Evolutionary conservation across 768 basidiomycete genomes (phyloP).

Genomic region (Russula foetens): DNA sequence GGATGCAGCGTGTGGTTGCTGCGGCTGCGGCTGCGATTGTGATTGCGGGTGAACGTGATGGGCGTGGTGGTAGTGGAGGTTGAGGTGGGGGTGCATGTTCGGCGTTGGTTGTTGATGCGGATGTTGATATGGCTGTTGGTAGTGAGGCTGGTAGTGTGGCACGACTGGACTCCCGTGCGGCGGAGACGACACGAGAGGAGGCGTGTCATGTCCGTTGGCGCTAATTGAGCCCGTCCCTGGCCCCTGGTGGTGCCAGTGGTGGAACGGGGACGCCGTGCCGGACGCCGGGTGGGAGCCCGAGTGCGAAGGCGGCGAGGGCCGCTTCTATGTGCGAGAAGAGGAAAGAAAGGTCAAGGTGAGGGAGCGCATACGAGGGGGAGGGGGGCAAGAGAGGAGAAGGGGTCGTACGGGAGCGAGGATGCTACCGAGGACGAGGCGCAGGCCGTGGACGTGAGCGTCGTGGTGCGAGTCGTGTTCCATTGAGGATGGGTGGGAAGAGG

Average conservation of each 20-base stretch:
- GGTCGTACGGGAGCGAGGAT: constrained; percentile 48
- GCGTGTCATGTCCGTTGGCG: constrained; percentile 2
- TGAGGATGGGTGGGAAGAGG: not conserved
- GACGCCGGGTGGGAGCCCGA: constrained; percentile 39
- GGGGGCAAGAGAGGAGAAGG: constrained; percentile 10
- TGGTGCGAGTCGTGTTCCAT: constrained; percentile 24
- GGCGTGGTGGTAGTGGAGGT: not conserved
- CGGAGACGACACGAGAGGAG: constrained; percentile 14
- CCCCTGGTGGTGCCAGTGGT: constrained; percentile 27
- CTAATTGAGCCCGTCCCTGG: not conserved
- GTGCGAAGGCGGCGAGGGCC: constrained; percentile 31
- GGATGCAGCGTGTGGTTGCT: constrained; percentile 18
- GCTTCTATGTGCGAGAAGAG: constrained; percentile 34
- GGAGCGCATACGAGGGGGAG: constrained; percentile 6
- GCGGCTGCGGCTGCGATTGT: constrained; percentile 11
- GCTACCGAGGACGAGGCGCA: constrained; percentile 51
- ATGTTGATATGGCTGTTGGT: not conserved
- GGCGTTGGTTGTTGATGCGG: constrained; percentile 9
- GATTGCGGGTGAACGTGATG: constrained; percentile 15
- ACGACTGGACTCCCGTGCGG: constrained; percentile 22
- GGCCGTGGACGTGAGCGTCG: constrained; percentile 26
- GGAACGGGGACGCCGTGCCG: constrained; percentile 43
- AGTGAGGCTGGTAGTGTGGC: not conserved
- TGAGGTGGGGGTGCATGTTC: not conserved
- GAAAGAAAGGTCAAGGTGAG: not conserved